A percentile compares a stretch with the other conserved stretches of the same genome.
Evolutionary conservation across 2,329 filamentous ascomycete genomes (phyloP).

Genomic region (Paramyrothecium sp.): DNA sequence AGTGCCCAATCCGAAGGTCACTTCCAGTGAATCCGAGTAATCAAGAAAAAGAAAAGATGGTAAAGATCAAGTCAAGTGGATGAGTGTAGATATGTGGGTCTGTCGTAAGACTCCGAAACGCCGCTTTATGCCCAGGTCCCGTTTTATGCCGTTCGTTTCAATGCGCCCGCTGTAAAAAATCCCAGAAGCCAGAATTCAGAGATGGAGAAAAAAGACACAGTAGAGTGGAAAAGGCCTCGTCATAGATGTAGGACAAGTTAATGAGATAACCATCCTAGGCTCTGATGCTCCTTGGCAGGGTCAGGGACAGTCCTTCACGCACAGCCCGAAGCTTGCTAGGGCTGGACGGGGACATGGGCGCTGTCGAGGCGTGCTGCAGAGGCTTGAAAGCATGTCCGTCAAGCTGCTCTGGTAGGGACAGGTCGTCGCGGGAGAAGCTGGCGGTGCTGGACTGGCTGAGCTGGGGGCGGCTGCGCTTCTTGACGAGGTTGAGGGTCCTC

Average conservation of each 20-base stretch:
- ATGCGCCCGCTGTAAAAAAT: not conserved
- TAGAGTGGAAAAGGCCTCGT: not conserved
- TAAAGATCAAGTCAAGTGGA: not conserved
- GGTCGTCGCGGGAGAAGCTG: constrained; percentile 30
- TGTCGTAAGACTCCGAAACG: not conserved
- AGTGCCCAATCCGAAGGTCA: not conserved
- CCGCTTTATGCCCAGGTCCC: not conserved
- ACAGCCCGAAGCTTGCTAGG: not conserved
- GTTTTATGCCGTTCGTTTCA: not conserved
- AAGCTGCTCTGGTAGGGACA: constrained; percentile 9
- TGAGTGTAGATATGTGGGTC: not conserved
- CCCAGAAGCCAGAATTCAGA: too few species aligned
- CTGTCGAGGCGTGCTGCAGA: not conserved
- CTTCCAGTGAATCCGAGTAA: not conserved
- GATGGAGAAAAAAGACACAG: not conserved
- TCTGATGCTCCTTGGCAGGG: not conserved
- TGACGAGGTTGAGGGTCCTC: constrained; percentile 52
- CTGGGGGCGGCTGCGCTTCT: constrained; percentile 52
- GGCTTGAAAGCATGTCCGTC: not conserved
- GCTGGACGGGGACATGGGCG: not conserved
- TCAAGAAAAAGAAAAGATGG: not conserved
- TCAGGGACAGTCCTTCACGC: not conserved
- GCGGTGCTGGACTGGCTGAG: constrained; percentile 33
- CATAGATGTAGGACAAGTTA: not conserved
- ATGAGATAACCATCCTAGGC: not conserved